These are phyloP conservation scores for Uromyces viciae-fabae DNA, from an alignment of 1,284 basidiomycete species.

Conservation along the genomic window DNA sequence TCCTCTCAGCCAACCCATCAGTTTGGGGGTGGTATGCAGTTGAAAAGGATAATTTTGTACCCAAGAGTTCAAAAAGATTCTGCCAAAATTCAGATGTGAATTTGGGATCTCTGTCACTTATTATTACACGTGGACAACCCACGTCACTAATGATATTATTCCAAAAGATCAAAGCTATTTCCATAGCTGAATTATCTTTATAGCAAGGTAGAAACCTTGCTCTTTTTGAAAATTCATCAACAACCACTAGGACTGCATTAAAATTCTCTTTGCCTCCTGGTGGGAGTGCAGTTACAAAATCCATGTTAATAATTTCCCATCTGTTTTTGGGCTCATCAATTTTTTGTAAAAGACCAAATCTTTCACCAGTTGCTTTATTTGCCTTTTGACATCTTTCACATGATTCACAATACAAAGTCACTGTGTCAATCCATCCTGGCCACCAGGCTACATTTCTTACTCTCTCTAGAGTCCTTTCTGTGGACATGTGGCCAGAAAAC, in stretches of 20 bases:
- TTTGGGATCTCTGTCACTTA: not conserved
- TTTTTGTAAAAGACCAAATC: not conserved
- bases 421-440: not conserved
- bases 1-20: not conserved
- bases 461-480: not conserved
- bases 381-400: constrained; percentile 23
- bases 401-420: not conserved
- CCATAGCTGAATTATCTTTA: not conserved
- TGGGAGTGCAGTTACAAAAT: not conserved
- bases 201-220: not conserved
- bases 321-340: not conserved
- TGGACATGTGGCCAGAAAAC: not conserved
- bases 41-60: not conserved
- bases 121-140: not conserved
- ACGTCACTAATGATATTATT: not conserved
- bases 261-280: not conserved
- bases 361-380: constrained; percentile 4
- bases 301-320: not conserved
- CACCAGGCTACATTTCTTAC: not conserved
- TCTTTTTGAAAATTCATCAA: not conserved
- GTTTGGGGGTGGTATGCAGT: constrained; percentile 6
- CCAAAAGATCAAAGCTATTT: not conserved
- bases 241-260: not conserved
- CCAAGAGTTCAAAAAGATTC: not conserved
- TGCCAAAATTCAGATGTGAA: not conserved